These are phyloP conservation scores for Fusarium proliferatum DNA, from an alignment of 2,329 filamentous ascomycete species.

Conservation along the genomic window DNA sequence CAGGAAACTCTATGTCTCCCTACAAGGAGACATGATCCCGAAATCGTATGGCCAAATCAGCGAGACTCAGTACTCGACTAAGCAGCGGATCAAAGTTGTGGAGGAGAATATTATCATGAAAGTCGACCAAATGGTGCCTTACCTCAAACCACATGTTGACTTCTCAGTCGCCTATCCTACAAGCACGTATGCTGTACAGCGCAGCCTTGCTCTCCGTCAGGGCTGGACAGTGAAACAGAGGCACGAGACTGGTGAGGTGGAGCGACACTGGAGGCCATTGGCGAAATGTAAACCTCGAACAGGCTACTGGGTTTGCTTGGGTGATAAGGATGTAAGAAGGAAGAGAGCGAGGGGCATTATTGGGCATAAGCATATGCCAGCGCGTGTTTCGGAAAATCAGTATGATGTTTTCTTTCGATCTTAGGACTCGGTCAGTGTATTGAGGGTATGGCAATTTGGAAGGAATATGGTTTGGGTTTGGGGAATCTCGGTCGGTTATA, in stretches of 20 bases:
- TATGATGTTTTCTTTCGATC: constrained; percentile 7
- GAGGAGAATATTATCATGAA: background rate
- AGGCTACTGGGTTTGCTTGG: constrained; percentile 46
- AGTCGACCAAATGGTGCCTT: constrained; percentile 36
- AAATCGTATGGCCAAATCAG: background rate
- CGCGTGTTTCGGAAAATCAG: background rate
- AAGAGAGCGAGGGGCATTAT: background rate
- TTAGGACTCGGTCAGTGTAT: background rate
- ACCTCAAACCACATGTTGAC: constrained; percentile 28
- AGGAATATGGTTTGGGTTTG: background rate
- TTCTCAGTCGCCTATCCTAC: constrained; percentile 41
- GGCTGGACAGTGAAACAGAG: constrained; percentile 29
- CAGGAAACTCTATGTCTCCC: constrained; percentile 31
- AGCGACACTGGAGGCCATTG: constrained; percentile 41
- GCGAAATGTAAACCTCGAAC: constrained; percentile 4
- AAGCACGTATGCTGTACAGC: constrained; percentile 30
- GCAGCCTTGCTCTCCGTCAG: constrained; percentile 18
- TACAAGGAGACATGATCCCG: constrained; percentile 6
- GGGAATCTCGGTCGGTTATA: background rate
- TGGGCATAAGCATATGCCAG: background rate
- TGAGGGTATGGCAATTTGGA: background rate
- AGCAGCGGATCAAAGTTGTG: background rate
- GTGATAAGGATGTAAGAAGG: constrained; percentile 23
- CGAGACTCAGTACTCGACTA: background rate
- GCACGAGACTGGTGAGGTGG: constrained; percentile 16